phyloP scores from a whole-genome alignment of 2,329 filamentous ascomycete genomes.

The Coniochaeta sp. region DNA sequence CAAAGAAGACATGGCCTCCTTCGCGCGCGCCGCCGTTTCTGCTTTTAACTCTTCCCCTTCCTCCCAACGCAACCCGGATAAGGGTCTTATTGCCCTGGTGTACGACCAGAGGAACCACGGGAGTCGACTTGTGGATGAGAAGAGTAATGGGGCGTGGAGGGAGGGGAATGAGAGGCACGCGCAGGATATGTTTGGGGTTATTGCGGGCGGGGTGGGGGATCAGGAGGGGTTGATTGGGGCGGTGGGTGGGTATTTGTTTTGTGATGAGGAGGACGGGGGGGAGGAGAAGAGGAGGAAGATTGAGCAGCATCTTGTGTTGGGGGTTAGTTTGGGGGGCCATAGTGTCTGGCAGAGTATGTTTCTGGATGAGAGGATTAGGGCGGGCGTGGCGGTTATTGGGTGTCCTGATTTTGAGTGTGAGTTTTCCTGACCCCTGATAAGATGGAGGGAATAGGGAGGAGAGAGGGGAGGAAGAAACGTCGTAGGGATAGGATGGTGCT shows the following conservation, averaged over 20 bases:
- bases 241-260: conserved; percentile 68
- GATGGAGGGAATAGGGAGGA: too few species aligned
- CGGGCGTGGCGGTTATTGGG: conserved; percentile 74
- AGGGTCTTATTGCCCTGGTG: conserved; percentile 69
- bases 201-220: conserved; percentile 69
- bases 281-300: conserved; percentile 30
- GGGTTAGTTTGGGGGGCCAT: conserved; percentile 82
- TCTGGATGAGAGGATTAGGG: conserved; percentile 69
- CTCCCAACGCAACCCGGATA: too few species aligned
- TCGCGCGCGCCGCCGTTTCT: conserved; percentile 62
- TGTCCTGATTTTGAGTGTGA: conserved; percentile 70
- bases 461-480: too few species aligned
- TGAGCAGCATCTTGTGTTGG: conserved; percentile 67
- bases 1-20: conserved; percentile 66
- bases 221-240: conserved; percentile 69
- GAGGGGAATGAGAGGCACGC: conserved; percentile 75
- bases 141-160: conserved; percentile 73
- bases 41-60: conserved; percentile 52
- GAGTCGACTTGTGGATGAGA: conserved; percentile 52
- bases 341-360: conserved; percentile 79
- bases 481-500: not conserved
- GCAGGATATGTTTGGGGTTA: conserved; percentile 82
- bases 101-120: conserved; percentile 97
- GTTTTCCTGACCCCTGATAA: not conserved
- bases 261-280: conserved; percentile 26